Conservation (phyloP, 805 yeast genomes). For the Saccharomycopsis malanga region DNA sequence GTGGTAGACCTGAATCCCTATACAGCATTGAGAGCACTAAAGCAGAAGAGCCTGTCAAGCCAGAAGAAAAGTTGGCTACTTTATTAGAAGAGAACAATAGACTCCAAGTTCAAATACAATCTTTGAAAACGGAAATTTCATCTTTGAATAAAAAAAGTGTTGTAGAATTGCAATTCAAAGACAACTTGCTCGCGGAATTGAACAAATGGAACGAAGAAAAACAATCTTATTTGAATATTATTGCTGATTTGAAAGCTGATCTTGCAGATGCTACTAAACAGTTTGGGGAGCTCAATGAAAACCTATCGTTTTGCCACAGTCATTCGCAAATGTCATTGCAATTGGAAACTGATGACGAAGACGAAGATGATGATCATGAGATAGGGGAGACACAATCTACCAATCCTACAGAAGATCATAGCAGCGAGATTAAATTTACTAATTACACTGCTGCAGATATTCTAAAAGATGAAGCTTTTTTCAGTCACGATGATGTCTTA, state of each 20-base stretch:
- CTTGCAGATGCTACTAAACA: constrained; percentile 9
- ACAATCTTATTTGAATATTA: background rate
- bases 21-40: background rate
- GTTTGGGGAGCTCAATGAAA: constrained; percentile 11
- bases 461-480: background rate
- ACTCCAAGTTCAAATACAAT: constrained; percentile 8
- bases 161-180: constrained; percentile 7
- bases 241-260: constrained; percentile 8
- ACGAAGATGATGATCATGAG: background rate
- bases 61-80: background rate
- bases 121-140: background rate
- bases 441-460: background rate
- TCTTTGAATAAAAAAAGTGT: background rate
- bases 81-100: constrained; percentile 6
- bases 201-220: constrained; percentile 3
- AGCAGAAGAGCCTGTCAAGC: background rate
- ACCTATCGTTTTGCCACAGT: constrained; percentile 3
- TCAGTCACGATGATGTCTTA: too few relatives aligned
- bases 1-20: constrained; percentile 1
- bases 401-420: background rate
- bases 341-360: background rate
- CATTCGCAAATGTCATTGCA: background rate
- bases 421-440: background rate
- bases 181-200: constrained; percentile 6
- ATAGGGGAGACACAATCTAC: background rate